A percentile compares a stretch with the other conserved stretches of the same genome.
Conservation (phyloP, 805 yeast species). For the Candida gorgasii region DNA sequence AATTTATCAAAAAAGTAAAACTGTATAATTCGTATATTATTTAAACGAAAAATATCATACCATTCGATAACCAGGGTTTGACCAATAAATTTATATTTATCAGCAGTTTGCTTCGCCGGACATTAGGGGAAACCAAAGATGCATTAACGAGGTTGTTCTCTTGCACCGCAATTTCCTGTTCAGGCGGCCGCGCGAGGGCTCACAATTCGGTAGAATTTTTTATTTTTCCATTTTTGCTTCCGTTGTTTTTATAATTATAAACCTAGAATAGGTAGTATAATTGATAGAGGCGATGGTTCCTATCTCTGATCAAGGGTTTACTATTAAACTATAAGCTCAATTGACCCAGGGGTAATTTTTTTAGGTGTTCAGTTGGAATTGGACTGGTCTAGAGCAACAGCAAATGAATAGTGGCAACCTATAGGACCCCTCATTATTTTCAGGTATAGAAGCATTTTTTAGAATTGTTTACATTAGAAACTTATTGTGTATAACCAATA, state of each 20-base stretch:
- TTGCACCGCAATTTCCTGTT: constrained; percentile 6
- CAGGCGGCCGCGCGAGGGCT: neutral
- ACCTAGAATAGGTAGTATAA: neutral
- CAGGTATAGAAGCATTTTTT: neutral
- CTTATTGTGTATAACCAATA: too few relatives aligned
- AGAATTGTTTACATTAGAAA: neutral
- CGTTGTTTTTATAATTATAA: neutral
- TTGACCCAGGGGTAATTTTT: too few relatives aligned
- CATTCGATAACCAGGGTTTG: neutral
- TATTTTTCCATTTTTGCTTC: neutral
- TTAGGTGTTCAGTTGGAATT: neutral
- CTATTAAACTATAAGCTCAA: too few relatives aligned
- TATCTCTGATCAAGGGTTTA: too few relatives aligned
- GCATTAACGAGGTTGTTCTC: constrained; percentile 9
- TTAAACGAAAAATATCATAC: neutral
- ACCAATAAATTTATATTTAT: neutral
- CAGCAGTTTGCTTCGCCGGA: neutral
- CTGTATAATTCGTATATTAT: neutral
- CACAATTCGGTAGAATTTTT: neutral
- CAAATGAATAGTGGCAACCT: too few relatives aligned
- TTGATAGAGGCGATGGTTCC: too few relatives aligned
- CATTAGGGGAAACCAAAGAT: neutral
- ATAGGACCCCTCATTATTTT: neutral
- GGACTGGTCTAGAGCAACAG: neutral
- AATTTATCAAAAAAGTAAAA: too few relatives aligned